Base-by-base conservation (phyloP, 1,284 basidiomycete species). In the Stygiomarasmius scandens region DNA sequence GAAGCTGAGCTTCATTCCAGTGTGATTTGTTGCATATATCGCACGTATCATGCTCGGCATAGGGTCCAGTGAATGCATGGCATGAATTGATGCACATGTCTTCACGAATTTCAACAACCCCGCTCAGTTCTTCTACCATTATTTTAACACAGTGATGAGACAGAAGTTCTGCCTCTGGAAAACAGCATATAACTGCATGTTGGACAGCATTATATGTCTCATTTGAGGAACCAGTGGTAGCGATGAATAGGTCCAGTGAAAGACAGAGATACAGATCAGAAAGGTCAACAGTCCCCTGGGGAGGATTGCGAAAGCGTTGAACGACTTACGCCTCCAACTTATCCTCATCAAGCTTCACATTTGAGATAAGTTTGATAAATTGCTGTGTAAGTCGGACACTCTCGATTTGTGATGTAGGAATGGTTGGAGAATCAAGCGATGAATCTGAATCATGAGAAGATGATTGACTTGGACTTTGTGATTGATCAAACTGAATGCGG, bases 11-110 rank as follows among this genome's bases (percentile, higher is more conserved):
- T 20, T 51, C 34, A 11, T 61, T 53, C 50, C 67, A 68, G 0
- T 58, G 62, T 1, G 59, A 56, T 32, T 69, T 25, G 0, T 52
- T 19, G 47, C 72, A 75, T 9, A 50, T 25, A 2, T 34, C 51
- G 46, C 66, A 68, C 0, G 16, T 19, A 3, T 71, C 57, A 1
- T 68, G 61, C 2, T 66, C 49, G 0, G 34, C 24, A 43, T 61
- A 71, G 8, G 69, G 68, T 2, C 74, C 73, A 24, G 70, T 73
- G 52, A 61, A 77, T 4, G 69, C 71, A 34, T 66, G 41, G 54
- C 74, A 77, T 4, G 64, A 64, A 8, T 71, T 66, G 12, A 61
- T 54, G 48, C 74, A 74, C 71, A 73, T 75, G 54, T 75, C 69
- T 46, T 64, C n/a, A 1, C 43, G 10, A 10, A 72, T 41, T 3